These are phyloP conservation scores for Colletotrichum gloeosporioides DNA, from an alignment of 2,329 filamentous ascomycete genomes.

Conservation along the genomic window DNA sequence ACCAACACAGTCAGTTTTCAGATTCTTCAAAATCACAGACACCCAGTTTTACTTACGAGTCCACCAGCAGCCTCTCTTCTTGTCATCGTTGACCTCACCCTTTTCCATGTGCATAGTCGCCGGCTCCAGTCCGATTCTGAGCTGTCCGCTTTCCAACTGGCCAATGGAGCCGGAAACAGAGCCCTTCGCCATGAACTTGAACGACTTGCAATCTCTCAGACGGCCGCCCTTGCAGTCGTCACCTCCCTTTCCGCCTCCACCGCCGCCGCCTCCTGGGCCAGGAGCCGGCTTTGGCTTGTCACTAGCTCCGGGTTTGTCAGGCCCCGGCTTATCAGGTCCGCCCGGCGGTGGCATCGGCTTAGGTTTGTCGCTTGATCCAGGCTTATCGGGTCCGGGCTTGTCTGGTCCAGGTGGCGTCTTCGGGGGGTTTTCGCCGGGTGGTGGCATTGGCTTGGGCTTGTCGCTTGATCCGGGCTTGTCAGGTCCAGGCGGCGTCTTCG, in stretches of 20 bases:
- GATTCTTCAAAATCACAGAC: background rate
- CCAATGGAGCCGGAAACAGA: slow-evolving; percentile 58
- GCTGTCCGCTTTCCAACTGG: slow-evolving; percentile 67
- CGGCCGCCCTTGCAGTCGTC: background rate
- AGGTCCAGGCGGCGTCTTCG: background rate
- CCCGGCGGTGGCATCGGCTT: background rate
- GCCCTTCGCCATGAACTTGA: slow-evolving; percentile 56
- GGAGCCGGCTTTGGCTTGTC: background rate
- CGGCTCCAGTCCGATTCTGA: slow-evolving; percentile 52
- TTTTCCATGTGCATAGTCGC: slow-evolving; percentile 50
- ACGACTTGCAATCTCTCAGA: slow-evolving; percentile 38
- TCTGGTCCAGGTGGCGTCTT: background rate
- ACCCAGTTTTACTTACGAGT: slow-evolving; percentile 51
- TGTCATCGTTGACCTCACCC: slow-evolving; percentile 60
- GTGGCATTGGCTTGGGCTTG: background rate
- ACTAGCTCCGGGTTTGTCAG: background rate
- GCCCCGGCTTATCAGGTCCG: background rate
- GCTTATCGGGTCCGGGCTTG: background rate
- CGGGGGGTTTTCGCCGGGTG: background rate
- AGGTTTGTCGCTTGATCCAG: background rate
- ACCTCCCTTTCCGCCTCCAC: background rate
- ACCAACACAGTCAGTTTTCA: background rate
- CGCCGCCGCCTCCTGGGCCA: background rate
- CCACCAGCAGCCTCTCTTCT: slow-evolving; percentile 66
- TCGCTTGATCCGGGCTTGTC: background rate